These are phyloP conservation scores for Carpinus viminea DNA, from an alignment of 306 rosid genomes.

Conservation along the genomic window DNA sequence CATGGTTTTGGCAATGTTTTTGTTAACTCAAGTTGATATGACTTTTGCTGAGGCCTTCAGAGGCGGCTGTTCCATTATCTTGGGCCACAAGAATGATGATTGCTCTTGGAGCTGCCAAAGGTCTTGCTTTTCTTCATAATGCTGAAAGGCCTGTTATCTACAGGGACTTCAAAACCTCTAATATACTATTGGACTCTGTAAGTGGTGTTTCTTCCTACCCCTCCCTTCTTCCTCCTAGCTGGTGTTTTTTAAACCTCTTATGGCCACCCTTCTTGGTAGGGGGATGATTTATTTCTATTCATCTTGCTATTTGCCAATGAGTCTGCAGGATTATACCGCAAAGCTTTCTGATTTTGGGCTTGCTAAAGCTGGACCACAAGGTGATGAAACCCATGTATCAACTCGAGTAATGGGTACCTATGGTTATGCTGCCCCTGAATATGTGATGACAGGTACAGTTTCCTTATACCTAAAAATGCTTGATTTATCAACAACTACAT, in stretches of 20 bases:
- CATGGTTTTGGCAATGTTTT: background rate
- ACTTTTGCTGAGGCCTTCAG: slow-evolving; percentile 28
- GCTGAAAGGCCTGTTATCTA: slow-evolving; percentile 66
- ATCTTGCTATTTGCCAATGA: slow-evolving; percentile 3
- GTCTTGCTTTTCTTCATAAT: slow-evolving; percentile 67
- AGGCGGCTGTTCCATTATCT: slow-evolving; percentile 49
- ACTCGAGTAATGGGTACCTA: slow-evolving; percentile 72
- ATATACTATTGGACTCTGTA: slow-evolving; percentile 62
- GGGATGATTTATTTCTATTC: background rate
- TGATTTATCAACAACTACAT: slow-evolving; percentile 1
- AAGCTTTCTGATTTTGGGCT: slow-evolving; percentile 73
- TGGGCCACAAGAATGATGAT: slow-evolving; percentile 62
- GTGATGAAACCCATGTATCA: slow-evolving; percentile 65
- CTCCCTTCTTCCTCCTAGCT: background rate
- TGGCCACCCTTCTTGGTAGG: background rate
- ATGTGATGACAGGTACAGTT: slow-evolving; percentile 66
- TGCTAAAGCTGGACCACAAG: slow-evolving; percentile 72
- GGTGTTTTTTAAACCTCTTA: slow-evolving; percentile 9
- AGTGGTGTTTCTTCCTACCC: background rate
- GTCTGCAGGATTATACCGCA: slow-evolving; percentile 57
- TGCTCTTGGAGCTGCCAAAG: slow-evolving; percentile 70
- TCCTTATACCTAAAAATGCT: slow-evolving; percentile 2
- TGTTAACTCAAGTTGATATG: slow-evolving; percentile 6
- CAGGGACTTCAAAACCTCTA: slow-evolving; percentile 64
- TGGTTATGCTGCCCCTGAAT: slow-evolving; percentile 70